These are phyloP conservation scores for Cavenderia fasciculata DNA, from an alignment of 78 protist genomes.

Conservation along the genomic window DNA sequence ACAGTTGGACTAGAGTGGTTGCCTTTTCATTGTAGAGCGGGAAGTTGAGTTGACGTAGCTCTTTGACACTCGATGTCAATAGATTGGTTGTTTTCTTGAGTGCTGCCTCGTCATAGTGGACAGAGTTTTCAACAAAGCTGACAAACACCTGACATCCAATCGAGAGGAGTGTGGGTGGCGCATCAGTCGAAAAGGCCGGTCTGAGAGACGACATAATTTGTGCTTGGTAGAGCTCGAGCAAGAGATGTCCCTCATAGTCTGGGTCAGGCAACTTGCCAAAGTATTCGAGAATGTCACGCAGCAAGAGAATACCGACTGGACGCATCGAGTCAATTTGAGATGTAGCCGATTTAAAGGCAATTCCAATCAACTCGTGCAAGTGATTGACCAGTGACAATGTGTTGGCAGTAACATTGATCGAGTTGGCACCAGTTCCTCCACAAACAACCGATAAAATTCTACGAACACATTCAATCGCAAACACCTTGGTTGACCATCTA, in stretches of 20 bases:
- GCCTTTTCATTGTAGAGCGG: conserved; percentile 72
- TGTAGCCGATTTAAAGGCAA: conserved; percentile 67
- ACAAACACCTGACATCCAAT: conserved; percentile 57
- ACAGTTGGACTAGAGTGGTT: conserved; percentile 75
- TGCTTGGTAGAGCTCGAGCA: conserved; percentile 78
- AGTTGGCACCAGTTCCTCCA: neutral
- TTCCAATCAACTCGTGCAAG: conserved; percentile 57
- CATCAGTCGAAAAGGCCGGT: conserved; percentile 74
- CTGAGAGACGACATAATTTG: conserved; percentile 79
- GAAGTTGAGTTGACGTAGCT: conserved; percentile 49
- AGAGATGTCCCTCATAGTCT: conserved; percentile 80
- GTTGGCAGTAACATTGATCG: neutral
- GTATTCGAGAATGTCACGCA: conserved; percentile 62
- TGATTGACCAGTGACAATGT: conserved; percentile 27
- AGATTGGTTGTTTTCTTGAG: conserved; percentile 32
- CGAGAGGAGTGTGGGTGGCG: conserved; percentile 56
- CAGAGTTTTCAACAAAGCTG: conserved; percentile 20
- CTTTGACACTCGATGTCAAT: conserved; percentile 9
- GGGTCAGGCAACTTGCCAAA: conserved; percentile 61
- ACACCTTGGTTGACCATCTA: conserved; percentile 78
- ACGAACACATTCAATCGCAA: conserved; percentile 75
- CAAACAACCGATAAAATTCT: conserved; percentile 61
- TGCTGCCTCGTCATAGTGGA: conserved; percentile 61
- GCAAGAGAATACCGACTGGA: conserved; percentile 65
- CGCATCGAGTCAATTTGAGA: conserved; percentile 76